A percentile compares a stretch with the other conserved stretches of the same genome.
Evolutionary conservation across 768 basidiomycete genomes (phyloP).

Genomic region (Pholiota microspora): DNA sequence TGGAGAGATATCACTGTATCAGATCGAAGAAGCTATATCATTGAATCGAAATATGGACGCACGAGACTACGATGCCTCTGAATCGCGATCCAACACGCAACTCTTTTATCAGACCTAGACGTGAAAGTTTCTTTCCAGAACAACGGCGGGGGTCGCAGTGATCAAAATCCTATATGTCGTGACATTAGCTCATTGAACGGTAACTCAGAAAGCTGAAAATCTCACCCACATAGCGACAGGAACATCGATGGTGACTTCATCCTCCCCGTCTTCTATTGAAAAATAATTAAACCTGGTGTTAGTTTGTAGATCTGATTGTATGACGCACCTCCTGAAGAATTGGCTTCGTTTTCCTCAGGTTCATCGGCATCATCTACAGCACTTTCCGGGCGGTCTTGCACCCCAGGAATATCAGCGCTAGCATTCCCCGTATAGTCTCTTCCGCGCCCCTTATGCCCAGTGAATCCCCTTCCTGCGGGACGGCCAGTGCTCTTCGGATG

Average conservation of each 20-base stretch:
- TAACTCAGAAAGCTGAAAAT: slow-evolving; percentile 12
- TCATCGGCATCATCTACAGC: slow-evolving; percentile 48
- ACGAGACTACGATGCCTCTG: slow-evolving; percentile 93
- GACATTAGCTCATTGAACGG: background rate
- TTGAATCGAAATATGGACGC: slow-evolving; percentile 32
- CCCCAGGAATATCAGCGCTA: slow-evolving; percentile 16
- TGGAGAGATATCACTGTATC: too few relatives aligned
- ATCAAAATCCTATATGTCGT: slow-evolving; percentile 80
- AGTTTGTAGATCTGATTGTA: too few relatives aligned
- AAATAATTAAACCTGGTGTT: too few relatives aligned
- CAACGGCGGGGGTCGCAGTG: slow-evolving; percentile 90
- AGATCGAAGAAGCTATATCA: too few relatives aligned
- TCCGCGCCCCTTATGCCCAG: slow-evolving; percentile 38
- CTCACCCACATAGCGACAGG: slow-evolving; percentile 97
- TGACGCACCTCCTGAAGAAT: slow-evolving; percentile 18
- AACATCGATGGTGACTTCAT: slow-evolving; percentile 47
- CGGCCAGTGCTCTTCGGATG: slow-evolving; percentile 31
- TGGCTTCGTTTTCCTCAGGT: slow-evolving; percentile 30
- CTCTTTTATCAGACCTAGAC: slow-evolving; percentile 81
- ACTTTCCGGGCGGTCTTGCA: slow-evolving; percentile 54
- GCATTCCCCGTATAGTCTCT: slow-evolving; percentile 22
- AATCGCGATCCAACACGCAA: slow-evolving; percentile 85
- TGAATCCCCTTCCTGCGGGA: slow-evolving; percentile 25
- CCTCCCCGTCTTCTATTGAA: slow-evolving; percentile 14
- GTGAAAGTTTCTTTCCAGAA: slow-evolving; percentile 85